Evolutionary conservation across 2,329 filamentous ascomycete species (phyloP), one percentile per base, ranked within the genome.

Genomic region (Hawksworthiomyces lignivorus): DNA sequence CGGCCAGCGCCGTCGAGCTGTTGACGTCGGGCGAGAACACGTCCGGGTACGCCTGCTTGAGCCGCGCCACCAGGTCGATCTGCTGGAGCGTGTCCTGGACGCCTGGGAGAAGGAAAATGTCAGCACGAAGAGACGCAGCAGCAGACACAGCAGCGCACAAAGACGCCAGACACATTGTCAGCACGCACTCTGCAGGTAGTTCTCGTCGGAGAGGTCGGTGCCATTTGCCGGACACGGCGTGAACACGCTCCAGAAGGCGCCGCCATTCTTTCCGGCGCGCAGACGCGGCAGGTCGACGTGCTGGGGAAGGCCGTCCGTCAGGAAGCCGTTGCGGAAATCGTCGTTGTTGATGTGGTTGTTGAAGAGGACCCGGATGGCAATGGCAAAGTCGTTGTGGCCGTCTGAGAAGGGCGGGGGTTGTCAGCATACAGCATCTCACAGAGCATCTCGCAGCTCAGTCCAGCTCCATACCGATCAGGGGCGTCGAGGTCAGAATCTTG

Each of bases 171-270:
- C 15, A 19, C 7, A n/a, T 4, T 15, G n/a, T 15, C 7, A 5
- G n/a, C n/a, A 54, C 73, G 58, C 63, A 84, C 81, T 81, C 7
- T 71, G 60, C 6, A 73, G 75, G 56, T 89, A 89, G 54, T 79
- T 84, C 40, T 71, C 74, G 53, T 88, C 75, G 0, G 82, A 84
- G 55, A 86, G 88, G 60, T 94, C 79, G 5, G 73, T 73, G 35
- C 77, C 78, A 54, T 90, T 78, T 10, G 62, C 60, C 0, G 89
- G 88, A 56, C 89, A 96, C 0, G 77, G 76, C 30, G 84, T 78
- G 54, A 73, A 97, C 9, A 92, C 87, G 57, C 83, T 89, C 90
- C 89, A 96, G 59, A 96, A 96, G n/a, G 85, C 81, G 42, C 88
- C 90, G 29, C 88, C 88, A 48, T 82, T 78, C 51, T 73, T 70